A percentile compares a stretch with the other conserved stretches of the same genome.
Evolutionary conservation across 2,329 filamentous ascomycete species (phyloP).

Genomic region (Exophiala dermatitidis): DNA sequence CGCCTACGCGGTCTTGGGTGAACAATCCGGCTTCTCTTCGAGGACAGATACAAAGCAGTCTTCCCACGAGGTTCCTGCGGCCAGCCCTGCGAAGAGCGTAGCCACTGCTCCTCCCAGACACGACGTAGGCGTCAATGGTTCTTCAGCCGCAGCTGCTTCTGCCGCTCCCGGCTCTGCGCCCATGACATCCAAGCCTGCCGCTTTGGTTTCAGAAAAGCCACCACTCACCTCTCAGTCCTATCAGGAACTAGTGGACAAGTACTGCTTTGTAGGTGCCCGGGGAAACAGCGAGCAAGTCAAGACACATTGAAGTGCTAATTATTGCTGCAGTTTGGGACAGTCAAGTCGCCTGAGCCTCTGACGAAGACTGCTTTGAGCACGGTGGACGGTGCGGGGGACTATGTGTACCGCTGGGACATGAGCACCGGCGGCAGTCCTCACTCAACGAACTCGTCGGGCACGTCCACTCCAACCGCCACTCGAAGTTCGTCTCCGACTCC

Average conservation of each 20-base stretch:
- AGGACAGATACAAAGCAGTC: constrained; percentile 25
- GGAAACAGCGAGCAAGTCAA: constrained; percentile 25
- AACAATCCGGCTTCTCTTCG: constrained; percentile 26
- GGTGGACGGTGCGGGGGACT: constrained; percentile 38
- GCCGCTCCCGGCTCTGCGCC: constrained; percentile 25
- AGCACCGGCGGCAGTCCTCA: constrained; percentile 22
- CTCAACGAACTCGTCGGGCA: constrained; percentile 28
- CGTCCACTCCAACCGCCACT: constrained; percentile 22
- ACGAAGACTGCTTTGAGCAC: constrained; percentile 23
- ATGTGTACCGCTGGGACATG: constrained; percentile 20
- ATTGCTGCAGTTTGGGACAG: constrained; percentile 45
- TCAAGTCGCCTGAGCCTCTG: constrained; percentile 34
- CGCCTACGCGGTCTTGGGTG: constrained; percentile 25
- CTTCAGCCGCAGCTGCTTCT: constrained; percentile 6
- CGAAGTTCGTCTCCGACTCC: constrained; percentile 17
- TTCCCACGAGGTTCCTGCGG: constrained; percentile 24
- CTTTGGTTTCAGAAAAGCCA: constrained; percentile 54
- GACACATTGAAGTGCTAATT: constrained; percentile 27
- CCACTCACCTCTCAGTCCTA: constrained; percentile 82
- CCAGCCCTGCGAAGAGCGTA: constrained; percentile 15
- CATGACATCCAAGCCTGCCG: constrained; percentile 46
- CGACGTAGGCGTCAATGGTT: constrained; percentile 20
- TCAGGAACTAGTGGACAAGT: constrained; percentile 95
- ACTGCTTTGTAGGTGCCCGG: constrained; percentile 93
- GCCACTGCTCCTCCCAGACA: constrained; percentile 14